Evolutionary conservation across 129 eudicot genomes (phyloP).

Genomic region (Artemisia annua): DNA sequence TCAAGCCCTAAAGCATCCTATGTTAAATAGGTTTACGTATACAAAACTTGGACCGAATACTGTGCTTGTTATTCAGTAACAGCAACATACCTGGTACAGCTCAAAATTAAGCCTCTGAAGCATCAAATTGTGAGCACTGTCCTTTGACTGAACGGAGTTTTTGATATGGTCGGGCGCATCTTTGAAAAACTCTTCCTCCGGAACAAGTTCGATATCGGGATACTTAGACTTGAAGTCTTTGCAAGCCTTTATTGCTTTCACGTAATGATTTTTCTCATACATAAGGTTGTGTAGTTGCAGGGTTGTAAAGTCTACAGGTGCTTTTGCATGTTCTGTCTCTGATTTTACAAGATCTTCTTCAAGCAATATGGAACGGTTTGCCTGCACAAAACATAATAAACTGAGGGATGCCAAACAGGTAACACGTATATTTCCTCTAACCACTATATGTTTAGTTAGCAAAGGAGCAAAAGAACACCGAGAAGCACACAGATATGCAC

Average conservation of each 20-base stretch:
- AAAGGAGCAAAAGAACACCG: background rate
- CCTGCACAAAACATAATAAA: conserved; percentile 41
- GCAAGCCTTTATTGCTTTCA: conserved; percentile 96
- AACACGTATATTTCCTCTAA: background rate
- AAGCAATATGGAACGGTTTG: conserved; percentile 88
- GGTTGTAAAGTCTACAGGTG: conserved; percentile 95
- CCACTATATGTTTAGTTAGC: background rate
- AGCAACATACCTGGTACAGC: conserved; percentile 72
- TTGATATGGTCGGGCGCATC: conserved; percentile 88
- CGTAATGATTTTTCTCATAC: conserved; percentile 94
- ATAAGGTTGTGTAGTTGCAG: conserved; percentile 97
- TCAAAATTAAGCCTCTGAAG: conserved; percentile 94
- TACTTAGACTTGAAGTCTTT: conserved; percentile 91
- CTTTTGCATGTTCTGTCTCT: conserved; percentile 95
- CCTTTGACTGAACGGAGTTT: conserved; percentile 52
- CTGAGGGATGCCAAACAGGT: background rate
- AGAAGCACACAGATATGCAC: background rate
- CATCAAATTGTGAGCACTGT: conserved; percentile 77
- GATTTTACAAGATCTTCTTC: conserved; percentile 93
- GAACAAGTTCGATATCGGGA: conserved; percentile 92
- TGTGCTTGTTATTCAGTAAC: conserved; percentile 4
- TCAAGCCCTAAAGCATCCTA: too few species aligned
- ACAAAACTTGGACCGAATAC: background rate
- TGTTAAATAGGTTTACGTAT: too few species aligned
- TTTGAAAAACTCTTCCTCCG: conserved; percentile 79